Evolutionary conservation across 2,329 filamentous ascomycete genomes (phyloP), one percentile per base, ranked within the genome.

Genomic region (Aspergillus luchuensis): DNA sequence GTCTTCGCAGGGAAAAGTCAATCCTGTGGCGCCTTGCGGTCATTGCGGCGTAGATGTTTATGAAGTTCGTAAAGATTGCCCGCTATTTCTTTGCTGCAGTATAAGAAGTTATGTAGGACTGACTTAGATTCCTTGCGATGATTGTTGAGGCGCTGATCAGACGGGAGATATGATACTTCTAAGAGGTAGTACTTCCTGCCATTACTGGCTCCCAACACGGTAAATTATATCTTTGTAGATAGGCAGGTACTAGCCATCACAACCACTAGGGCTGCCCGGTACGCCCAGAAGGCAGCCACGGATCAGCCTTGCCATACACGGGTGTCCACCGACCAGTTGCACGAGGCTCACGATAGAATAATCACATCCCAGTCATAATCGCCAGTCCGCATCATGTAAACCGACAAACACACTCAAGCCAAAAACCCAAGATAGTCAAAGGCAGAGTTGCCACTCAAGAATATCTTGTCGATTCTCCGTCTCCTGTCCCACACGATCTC

Each of bases 401-500:
- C 28, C 28, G 8, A 10, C 8, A 4, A n/a, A n/a, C 19, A n/a
- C 30, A 25, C 51, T 67, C 45, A 73, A 39, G 48, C 58, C 49
- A 74, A 58, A 59, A 74, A 74, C 3, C 63, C 67, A 49, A 72
- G 57, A 61, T 69, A 72, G 30, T 62, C 65, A 50, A 70, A 73
- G 5, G 70, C 72, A 4, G 71, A 73, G 54, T 74, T 72, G 8
- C 79, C 80, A 69, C 78, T 82, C 7, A 74, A 74, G 63, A 82
- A 84, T 5, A 84, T 71, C 64, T 72, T 76, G 68, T 84, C 81
- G 50, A 79, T 75, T 64, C 79, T 78, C 69, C 66, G 73, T 50
- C 74, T 75, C 43, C 83, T 74, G 66, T 85, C 81, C 83, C 84
- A 86, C 2, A 85, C 76, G 36, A 79, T 66, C 23, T 78, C 76